Base-by-base conservation (phyloP, 345 rosid species). In the Arabidopsis arenosa region DNA sequence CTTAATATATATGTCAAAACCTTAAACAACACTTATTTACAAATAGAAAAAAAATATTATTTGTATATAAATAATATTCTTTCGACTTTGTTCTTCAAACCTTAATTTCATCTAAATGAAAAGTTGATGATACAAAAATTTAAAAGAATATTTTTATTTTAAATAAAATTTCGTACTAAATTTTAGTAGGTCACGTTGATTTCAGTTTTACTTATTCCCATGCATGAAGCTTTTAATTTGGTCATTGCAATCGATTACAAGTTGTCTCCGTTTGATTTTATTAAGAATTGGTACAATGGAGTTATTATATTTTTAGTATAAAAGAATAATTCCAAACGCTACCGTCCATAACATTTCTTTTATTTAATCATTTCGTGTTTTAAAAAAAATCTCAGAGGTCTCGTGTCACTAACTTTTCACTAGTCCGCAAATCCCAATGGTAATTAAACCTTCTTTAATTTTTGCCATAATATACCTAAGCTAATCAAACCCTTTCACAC, bases 271-370 rank as follows among this genome's bases (percentile, higher is more conserved):
- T 63, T 63, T 70, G 66, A 47, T 63, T 47, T 36, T 47, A 55
- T 63, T 70, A 45, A 70, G 48, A 56, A 60, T 37, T 47, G 58
- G 80, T 76, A 70, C 76, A 70, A 37, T 12, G 41, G 64, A 76
- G 45, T 69, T 43, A 43, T 53, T 62, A 62, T 62, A 62, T 53
- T 28, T 1, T 44, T 26, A 43, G 7, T 47, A 18, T 32, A 56
- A 66, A 78, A 5, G 81, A 78, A 78, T 78, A 78, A 72, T 11
- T 78, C 77, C 81, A 78, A 78, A 78, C 73, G 1, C 81, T 66
- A 78, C 63, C 48, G 77, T 78, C 81, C 81, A 78, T 33, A 58
- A 13, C 41, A 49, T 58, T 58, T 65, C 9, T 49, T 72, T 56
- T 64, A 2, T 28, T 51, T 8, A 32, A 39, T 59, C 2, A 32